Evolutionary conservation across 345 rosid genomes (phyloP).

Genomic region (Gossypium australe): DNA sequence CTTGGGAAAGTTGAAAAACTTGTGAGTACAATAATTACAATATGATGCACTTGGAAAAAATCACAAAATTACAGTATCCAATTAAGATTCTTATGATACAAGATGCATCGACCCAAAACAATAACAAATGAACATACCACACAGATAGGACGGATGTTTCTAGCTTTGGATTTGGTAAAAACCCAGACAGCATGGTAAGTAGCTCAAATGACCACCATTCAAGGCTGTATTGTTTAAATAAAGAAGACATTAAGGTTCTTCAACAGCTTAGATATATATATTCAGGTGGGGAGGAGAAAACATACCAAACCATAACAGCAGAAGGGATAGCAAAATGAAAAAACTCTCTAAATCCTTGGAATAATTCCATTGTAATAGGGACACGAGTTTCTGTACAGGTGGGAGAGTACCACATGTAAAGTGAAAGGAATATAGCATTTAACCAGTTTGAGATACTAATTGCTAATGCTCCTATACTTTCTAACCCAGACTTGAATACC

Average conservation of each 20-base stretch:
- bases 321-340: slow-evolving; percentile 39
- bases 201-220: slow-evolving; percentile 67
- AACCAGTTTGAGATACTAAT: slow-evolving; percentile 26
- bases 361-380: slow-evolving; percentile 24
- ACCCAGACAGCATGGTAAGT: slow-evolving; percentile 49
- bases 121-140: slow-evolving; percentile 30
- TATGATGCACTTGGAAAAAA: background rate
- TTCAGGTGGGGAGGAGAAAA: background rate
- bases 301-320: slow-evolving; percentile 37
- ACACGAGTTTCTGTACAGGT: slow-evolving; percentile 28
- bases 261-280: background rate
- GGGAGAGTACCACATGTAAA: slow-evolving; percentile 29
- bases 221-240: slow-evolving; percentile 32
- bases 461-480: slow-evolving; percentile 27
- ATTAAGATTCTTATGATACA: background rate
- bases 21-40: background rate
- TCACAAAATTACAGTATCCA: background rate
- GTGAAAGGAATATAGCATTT: slow-evolving; percentile 26
- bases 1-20: background rate
- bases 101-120: background rate
- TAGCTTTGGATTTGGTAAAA: slow-evolving; percentile 49
- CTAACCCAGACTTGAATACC: slow-evolving; percentile 26
- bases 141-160: slow-evolving; percentile 56
- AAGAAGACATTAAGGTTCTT: background rate
- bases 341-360: slow-evolving; percentile 28